Conservation (phyloP, 225 moss, liverwort and hornwort species). For the Sphagnum contortum region DNA sequence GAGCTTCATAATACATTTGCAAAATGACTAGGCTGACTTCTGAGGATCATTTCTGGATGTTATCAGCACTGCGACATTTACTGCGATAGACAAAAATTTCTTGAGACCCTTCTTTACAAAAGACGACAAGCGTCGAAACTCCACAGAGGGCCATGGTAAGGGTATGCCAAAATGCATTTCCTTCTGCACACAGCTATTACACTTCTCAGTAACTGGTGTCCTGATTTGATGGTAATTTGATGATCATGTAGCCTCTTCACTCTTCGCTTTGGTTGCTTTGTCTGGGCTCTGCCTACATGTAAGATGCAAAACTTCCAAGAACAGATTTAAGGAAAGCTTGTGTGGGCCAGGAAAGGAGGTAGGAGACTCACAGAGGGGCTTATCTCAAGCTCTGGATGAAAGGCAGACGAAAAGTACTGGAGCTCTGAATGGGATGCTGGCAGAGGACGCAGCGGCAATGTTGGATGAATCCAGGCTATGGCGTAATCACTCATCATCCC, state of each 20-base stretch:
- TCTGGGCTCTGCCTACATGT: no score
- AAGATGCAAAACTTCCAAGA: no score
- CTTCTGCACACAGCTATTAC: no score
- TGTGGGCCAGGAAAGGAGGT: slow-evolving; percentile 43
- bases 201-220: no score
- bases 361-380: slow-evolving; percentile 47
- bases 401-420: slow-evolving; percentile 13
- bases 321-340: background rate
- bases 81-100: slow-evolving; percentile 91
- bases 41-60: slow-evolving; percentile 6
- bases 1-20: no score
- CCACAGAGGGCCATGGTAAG: slow-evolving; percentile 28
- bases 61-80: slow-evolving; percentile 57
- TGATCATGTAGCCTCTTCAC: no score
- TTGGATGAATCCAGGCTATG: slow-evolving; percentile 26
- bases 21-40: no score
- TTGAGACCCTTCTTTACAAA: slow-evolving; percentile 90
- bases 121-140: slow-evolving; percentile 49
- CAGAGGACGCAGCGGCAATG: slow-evolving; percentile 7
- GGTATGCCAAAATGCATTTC: slow-evolving; percentile 12
- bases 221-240: no score
- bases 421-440: slow-evolving; percentile 4
- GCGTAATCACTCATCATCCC: slow-evolving; percentile 22
- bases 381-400: slow-evolving; percentile 35
- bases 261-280: no score